phyloP scores from a whole-genome alignment of 192 early-diverging fungal genomes.

The Entrophospora sp. region DNA sequence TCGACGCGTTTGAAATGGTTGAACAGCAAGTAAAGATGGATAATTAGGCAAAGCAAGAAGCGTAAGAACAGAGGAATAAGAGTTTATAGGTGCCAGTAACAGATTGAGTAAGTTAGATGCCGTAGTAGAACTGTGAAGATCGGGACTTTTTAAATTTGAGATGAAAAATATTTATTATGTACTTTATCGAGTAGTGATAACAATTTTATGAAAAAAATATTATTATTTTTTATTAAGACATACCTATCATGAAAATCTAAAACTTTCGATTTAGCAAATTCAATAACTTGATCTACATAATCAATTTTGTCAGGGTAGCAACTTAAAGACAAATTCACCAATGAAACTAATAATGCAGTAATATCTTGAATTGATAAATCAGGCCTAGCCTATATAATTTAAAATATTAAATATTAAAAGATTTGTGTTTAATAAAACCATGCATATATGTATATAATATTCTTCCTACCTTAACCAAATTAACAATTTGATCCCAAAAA shows the following conservation, averaged over 20 bases:
- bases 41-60: slow-evolving; percentile 72
- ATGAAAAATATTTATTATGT: neutral
- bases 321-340: slow-evolving; percentile 84
- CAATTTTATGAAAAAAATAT: neutral
- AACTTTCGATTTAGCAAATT: slow-evolving; percentile 76
- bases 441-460: neutral
- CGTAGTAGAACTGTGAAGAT: slow-evolving; percentile 61
- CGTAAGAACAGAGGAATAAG: slow-evolving; percentile 60
- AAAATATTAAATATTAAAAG: neutral
- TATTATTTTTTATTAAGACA: neutral
- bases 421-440: neutral
- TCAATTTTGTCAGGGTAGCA: slow-evolving; percentile 83
- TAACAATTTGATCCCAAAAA: slow-evolving; percentile 94
- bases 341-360: slow-evolving; percentile 79
- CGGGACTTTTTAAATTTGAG: slow-evolving; percentile 29
- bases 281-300: slow-evolving; percentile 86
- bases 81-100: slow-evolving; percentile 72
- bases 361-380: slow-evolving; percentile 90
- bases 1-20: slow-evolving; percentile 74
- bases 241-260: slow-evolving; percentile 42
- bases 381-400: slow-evolving; percentile 57
- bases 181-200: no score
- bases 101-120: slow-evolving; percentile 70
- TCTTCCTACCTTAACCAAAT: slow-evolving; percentile 66
- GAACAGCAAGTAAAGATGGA: slow-evolving; percentile 71